These are phyloP conservation scores for Pleurotus tuber-regium DNA, from an alignment of 768 basidiomycete species.

Conservation along the genomic window DNA sequence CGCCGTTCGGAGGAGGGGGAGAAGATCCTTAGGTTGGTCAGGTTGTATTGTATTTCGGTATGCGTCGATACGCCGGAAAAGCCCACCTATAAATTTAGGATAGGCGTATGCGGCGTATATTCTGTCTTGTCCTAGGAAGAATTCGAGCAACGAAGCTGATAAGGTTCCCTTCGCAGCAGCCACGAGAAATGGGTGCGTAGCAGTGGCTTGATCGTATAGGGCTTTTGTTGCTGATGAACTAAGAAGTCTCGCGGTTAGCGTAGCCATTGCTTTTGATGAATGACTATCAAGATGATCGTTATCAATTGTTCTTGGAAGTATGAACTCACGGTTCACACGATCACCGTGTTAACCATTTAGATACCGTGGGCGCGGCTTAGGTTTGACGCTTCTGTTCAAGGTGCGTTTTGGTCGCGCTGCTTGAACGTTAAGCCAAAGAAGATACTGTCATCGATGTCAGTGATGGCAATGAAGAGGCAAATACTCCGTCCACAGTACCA, in stretches of 20 bases:
- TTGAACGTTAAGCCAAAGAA: too few relatives aligned
- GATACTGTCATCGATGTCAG: too few relatives aligned
- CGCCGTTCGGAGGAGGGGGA: slow-evolving; percentile 36
- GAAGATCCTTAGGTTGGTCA: slow-evolving; percentile 29
- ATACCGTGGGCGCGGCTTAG: too few relatives aligned
- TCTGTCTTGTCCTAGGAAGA: slow-evolving; percentile 72
- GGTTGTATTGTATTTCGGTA: slow-evolving; percentile 35
- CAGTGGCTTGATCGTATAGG: slow-evolving; percentile 45
- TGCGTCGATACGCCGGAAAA: slow-evolving; percentile 62
- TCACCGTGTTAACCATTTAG: too few relatives aligned
- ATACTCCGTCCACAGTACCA: too few relatives aligned
- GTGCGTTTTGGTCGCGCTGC: too few relatives aligned
- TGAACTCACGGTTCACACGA: too few relatives aligned
- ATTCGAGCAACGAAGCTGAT: slow-evolving; percentile 41
- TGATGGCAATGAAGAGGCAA: too few relatives aligned
- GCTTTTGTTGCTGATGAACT: slow-evolving; percentile 20
- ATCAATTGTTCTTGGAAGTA: too few relatives aligned
- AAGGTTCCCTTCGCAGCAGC: slow-evolving; percentile 55
- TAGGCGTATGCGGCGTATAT: slow-evolving; percentile 76
- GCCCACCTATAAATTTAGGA: slow-evolving; percentile 65
- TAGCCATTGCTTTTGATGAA: too few relatives aligned
- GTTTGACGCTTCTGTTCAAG: too few relatives aligned
- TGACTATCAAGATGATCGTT: too few relatives aligned
- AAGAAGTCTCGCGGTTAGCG: not conserved
- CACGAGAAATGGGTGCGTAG: slow-evolving; percentile 53